phyloP scores from a whole-genome alignment of 139 green algal genomes.

The Gonium pectorale region DNA sequence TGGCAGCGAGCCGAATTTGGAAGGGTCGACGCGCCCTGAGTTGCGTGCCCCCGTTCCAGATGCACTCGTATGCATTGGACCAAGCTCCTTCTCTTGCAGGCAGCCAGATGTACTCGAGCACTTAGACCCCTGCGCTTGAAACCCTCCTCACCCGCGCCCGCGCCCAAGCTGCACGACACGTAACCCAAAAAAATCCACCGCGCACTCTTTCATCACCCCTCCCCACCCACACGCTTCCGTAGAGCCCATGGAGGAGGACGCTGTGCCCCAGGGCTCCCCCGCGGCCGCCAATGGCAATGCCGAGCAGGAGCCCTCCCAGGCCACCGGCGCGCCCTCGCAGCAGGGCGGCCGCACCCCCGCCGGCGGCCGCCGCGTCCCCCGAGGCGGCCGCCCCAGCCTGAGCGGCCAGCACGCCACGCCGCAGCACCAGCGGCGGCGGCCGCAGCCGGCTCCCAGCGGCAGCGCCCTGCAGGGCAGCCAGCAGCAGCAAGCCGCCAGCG shows the following conservation, averaged over 20 bases:
- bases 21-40: too few species aligned
- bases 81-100: too few species aligned
- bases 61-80: too few species aligned
- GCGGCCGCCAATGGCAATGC: too few species aligned
- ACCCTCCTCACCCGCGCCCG: too few species aligned
- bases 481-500: neutral
- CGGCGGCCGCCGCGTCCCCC: neutral
- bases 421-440: neutral
- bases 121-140: too few species aligned
- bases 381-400: neutral
- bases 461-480: neutral
- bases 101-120: too few species aligned
- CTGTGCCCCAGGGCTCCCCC: neutral
- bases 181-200: too few species aligned
- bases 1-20: too few species aligned
- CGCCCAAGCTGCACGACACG: too few species aligned
- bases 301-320: neutral
- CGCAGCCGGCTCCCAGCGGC: neutral
- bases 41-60: too few species aligned
- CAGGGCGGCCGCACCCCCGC: neutral
- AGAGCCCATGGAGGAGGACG: slow-evolving; percentile 30
- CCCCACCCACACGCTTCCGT: too few species aligned
- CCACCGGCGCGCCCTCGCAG: neutral
- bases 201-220: neutral
- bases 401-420: neutral